Evolutionary conservation across 129 eudicot species (phyloP).

Genomic region (Arctium minus): DNA sequence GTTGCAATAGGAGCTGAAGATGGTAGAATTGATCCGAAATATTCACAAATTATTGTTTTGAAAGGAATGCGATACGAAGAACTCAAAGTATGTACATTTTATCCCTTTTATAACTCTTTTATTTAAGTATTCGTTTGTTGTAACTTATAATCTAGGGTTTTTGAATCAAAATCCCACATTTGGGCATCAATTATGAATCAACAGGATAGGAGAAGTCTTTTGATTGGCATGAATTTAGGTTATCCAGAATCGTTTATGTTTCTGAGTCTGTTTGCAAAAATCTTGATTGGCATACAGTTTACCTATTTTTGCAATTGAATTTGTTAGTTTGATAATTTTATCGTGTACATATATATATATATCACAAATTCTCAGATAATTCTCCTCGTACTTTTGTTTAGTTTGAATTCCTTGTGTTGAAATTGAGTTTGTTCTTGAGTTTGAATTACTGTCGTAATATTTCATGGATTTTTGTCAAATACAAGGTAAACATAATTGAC

Average conservation of each 20-base stretch:
- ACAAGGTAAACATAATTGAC: too few species aligned
- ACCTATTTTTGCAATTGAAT: too few species aligned
- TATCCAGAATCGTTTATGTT: neutral
- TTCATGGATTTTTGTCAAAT: too few species aligned
- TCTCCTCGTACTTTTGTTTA: too few species aligned
- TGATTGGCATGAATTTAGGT: too few species aligned
- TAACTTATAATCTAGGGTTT: neutral
- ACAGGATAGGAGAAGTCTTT: too few species aligned
- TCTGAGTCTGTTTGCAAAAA: neutral
- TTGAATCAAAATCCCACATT: neutral
- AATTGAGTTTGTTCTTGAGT: too few species aligned
- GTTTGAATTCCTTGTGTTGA: too few species aligned
- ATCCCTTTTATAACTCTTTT: neutral
- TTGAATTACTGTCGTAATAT: too few species aligned
- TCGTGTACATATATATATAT: too few species aligned
- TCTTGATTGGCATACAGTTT: neutral
- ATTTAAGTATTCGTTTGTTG: neutral
- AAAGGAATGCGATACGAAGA: conserved; percentile 71
- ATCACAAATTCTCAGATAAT: too few species aligned
- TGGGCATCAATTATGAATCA: neutral
- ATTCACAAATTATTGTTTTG: conserved; percentile 38
- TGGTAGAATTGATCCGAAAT: conserved; percentile 15
- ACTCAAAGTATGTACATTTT: conserved; percentile 50
- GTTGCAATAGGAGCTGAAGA: conserved; percentile 36
- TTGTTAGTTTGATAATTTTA: too few species aligned